Evolutionary conservation across 345 rosid species (phyloP).

Genomic region (Fremontodendron californicum): DNA sequence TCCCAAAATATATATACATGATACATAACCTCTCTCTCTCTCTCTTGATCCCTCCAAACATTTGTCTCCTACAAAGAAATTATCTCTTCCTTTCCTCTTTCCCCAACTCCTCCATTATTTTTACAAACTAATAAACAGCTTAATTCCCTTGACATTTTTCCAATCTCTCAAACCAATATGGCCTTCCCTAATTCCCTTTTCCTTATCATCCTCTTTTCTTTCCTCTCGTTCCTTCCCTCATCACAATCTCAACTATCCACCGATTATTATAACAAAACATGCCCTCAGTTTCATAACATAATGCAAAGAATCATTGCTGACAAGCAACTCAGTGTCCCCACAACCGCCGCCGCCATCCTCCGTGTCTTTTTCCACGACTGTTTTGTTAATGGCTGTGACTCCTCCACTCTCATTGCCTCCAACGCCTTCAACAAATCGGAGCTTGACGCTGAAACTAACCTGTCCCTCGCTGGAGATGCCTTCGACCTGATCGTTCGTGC

Average conservation of each 20-base stretch:
- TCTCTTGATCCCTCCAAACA: neutral
- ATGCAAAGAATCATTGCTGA: slow-evolving; percentile 33
- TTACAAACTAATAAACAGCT: neutral
- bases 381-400: slow-evolving; percentile 69
- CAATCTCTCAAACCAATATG: slow-evolving; percentile 2
- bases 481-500: slow-evolving; percentile 54
- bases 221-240: neutral
- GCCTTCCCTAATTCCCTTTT: neutral
- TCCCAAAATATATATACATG: neutral
- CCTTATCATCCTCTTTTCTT: neutral
- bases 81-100: slow-evolving; percentile 5
- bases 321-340: slow-evolving; percentile 51
- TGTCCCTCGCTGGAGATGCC: slow-evolving; percentile 67
- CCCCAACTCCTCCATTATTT: neutral
- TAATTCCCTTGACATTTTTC: neutral
- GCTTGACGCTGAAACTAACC: slow-evolving; percentile 53
- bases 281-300: slow-evolving; percentile 49
- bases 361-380: slow-evolving; percentile 78
- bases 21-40: neutral
- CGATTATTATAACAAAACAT: slow-evolving; percentile 50
- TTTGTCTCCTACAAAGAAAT: neutral
- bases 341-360: slow-evolving; percentile 69
- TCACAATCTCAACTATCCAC: slow-evolving; percentile 16
- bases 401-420: slow-evolving; percentile 58
- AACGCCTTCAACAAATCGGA: slow-evolving; percentile 57